phyloP scores from a whole-genome alignment of 768 basidiomycete genomes.

The Rhodotorula babjevae region DNA sequence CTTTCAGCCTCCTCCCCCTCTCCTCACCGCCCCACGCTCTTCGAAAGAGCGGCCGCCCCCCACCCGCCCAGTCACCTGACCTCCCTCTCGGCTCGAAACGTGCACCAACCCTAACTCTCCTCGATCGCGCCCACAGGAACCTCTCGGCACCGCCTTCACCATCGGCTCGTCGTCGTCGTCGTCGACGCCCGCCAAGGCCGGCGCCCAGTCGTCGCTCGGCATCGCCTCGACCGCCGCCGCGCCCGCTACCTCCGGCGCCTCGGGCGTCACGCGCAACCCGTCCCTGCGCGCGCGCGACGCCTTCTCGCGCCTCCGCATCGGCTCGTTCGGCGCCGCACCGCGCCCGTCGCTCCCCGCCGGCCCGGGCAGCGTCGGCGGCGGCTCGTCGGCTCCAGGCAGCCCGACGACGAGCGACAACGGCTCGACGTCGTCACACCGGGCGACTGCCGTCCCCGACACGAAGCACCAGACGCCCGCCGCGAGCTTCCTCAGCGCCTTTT shows the following conservation, averaged over 20 bases:
- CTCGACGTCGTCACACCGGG: background rate
- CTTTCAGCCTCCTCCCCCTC: too few relatives aligned
- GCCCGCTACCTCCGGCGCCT: too few relatives aligned
- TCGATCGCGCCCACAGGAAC: background rate
- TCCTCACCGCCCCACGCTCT: background rate
- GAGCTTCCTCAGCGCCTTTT: slow-evolving; percentile 38
- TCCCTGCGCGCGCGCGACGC: slow-evolving; percentile 17
- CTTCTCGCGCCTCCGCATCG: slow-evolving; percentile 26
- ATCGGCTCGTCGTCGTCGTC: background rate
- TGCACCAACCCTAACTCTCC: too few relatives aligned
- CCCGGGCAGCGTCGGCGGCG: background rate
- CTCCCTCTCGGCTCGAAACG: too few relatives aligned
- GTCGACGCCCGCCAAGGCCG: background rate
- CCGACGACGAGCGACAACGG: too few relatives aligned
- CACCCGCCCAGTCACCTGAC: background rate
- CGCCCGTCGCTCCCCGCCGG: background rate
- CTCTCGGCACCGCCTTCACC: background rate
- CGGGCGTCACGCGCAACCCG: slow-evolving; percentile 7
- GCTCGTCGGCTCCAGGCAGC: background rate
- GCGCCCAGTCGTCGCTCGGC: background rate
- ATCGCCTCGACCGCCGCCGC: background rate
- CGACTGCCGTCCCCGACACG: background rate
- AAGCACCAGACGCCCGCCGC: slow-evolving; percentile 37
- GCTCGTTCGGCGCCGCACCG: slow-evolving; percentile 1
- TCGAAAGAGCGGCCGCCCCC: background rate